phyloP scores from a whole-genome alignment of 495 filamentous ascomycete species.

The Cercophora scortea region DNA sequence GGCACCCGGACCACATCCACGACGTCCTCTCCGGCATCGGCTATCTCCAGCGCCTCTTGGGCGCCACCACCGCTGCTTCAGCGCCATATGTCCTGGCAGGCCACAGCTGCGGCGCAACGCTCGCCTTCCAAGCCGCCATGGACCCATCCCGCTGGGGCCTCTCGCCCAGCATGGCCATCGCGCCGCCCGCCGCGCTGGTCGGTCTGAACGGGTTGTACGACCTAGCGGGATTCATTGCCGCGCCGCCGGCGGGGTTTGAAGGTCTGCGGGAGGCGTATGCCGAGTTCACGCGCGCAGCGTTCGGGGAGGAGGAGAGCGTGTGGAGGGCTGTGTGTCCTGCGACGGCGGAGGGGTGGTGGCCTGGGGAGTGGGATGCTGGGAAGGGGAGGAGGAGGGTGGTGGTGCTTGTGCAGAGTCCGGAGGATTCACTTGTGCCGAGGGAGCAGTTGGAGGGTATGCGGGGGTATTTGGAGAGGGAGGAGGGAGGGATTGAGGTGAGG shows the following conservation, averaged over 20 bases:
- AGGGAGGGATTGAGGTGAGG: constrained; percentile 3
- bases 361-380: constrained; percentile 18
- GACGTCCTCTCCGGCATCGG: constrained; percentile 59
- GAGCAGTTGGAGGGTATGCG: constrained; percentile 21
- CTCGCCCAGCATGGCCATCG: neutral
- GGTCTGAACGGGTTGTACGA: constrained; percentile 62
- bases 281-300: constrained; percentile 54
- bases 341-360: constrained; percentile 12
- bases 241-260: constrained; percentile 22
- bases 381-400: constrained; percentile 13
- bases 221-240: constrained; percentile 37
- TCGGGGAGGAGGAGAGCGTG: constrained; percentile 44
- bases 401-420: constrained; percentile 24
- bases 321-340: constrained; percentile 51
- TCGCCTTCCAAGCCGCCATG: constrained; percentile 65
- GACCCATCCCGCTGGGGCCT: constrained; percentile 17
- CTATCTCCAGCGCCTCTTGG: constrained; percentile 46
- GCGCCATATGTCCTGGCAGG: constrained; percentile 58
- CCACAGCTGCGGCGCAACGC: constrained; percentile 67
- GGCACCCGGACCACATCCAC: constrained; percentile 65
- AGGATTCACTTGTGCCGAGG: constrained; percentile 26
- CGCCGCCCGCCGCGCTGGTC: constrained; percentile 18
- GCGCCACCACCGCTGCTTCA: constrained; percentile 18
- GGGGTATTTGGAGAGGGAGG: constrained; percentile 4
- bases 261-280: constrained; percentile 46